These are phyloP conservation scores for Aspergillus sclerotiicarbonarius DNA, from an alignment of 495 filamentous ascomycete genomes.

Conservation along the genomic window DNA sequence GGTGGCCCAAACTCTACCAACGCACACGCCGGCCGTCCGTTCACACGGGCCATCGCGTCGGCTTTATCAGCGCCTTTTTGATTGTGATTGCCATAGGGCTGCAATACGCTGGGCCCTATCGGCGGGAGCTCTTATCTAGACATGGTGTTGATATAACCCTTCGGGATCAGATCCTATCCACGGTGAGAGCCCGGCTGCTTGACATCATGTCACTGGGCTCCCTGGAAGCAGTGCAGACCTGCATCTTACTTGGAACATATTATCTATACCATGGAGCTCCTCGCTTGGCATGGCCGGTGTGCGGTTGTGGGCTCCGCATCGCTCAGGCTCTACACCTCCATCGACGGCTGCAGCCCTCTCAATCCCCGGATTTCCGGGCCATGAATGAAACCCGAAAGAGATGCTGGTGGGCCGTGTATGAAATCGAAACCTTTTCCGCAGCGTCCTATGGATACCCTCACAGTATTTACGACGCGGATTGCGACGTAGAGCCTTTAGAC, in stretches of 20 bases:
- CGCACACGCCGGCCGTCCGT: background rate
- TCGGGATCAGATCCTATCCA: conserved; percentile 23
- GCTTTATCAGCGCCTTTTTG: conserved; percentile 28
- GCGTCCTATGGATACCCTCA: conserved; percentile 39
- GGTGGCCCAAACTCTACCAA: conserved; percentile 27
- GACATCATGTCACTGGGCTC: conserved; percentile 27
- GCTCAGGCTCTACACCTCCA: conserved; percentile 38
- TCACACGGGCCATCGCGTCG: conserved; percentile 1
- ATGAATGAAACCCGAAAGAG: conserved; percentile 35
- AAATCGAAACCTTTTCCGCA: conserved; percentile 39
- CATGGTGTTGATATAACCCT: conserved; percentile 16
- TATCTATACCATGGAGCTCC: conserved; percentile 38
- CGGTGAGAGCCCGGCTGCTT: conserved; percentile 17
- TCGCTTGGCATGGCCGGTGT: conserved; percentile 35
- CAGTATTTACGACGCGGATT: conserved; percentile 33
- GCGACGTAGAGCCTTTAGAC: conserved; percentile 32
- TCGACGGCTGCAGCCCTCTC: conserved; percentile 15
- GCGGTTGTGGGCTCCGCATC: conserved; percentile 35
- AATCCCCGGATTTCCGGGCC: conserved; percentile 2
- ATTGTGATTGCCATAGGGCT: conserved; percentile 31
- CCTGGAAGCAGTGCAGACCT: conserved; percentile 34
- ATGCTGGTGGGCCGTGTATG: conserved; percentile 44
- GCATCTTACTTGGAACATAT: conserved; percentile 35
- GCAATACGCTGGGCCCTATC: conserved; percentile 24
- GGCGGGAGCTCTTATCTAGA: conserved; percentile 8